Evolutionary conservation across 164 flowering plant species (phyloP), one percentile per base, ranked within the genome.

Genomic region (Cinnamomum micranthum): DNA sequence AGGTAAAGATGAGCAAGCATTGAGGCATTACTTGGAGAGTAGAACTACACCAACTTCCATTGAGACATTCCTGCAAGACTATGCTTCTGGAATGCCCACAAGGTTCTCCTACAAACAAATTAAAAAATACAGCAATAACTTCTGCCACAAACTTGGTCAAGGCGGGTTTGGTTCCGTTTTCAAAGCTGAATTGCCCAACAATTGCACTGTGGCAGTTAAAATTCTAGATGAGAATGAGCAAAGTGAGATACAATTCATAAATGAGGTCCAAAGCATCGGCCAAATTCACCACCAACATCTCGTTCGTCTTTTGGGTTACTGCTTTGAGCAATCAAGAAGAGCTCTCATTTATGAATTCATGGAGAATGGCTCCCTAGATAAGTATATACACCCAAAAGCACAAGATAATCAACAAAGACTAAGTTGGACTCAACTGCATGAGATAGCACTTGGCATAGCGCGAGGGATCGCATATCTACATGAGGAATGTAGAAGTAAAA

Each of bases 391-490:
- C 27, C 19, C 11, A 23, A 65, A 25, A 2, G 2, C 6, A 3
- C 67, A n/a, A 62, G 25, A 19, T 17, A 7, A 3, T 7, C 6
- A 10, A 33, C 51, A 62, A n/a, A 72, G 27, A 33, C 33, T 65
- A 41, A 24, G 28, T 47, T 65, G 75, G 70, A 65, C 41, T 51
- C 65, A 74, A 28, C 71, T 67, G 10, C 71, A 52, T 3, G 31
- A 63, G 62, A 77, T 77, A 52, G 79, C 79, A 7, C 47, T 72
- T 33, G 72, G 72, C 12, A 77, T 51, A 0, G 79, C 79, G 0
- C 66, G 50, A 17, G 79, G 75, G 14, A 66, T 73, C 20, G 31
- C 33, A 1, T 73, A 65, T 65, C 59, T 73, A 4, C 75, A 73
- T 27, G 75, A 73, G n/a, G 75, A 65, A 47, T 73, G 75, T 20